These are phyloP conservation scores for Tylopilus felleus DNA, from an alignment of 768 basidiomycete genomes.

Conservation along the genomic window DNA sequence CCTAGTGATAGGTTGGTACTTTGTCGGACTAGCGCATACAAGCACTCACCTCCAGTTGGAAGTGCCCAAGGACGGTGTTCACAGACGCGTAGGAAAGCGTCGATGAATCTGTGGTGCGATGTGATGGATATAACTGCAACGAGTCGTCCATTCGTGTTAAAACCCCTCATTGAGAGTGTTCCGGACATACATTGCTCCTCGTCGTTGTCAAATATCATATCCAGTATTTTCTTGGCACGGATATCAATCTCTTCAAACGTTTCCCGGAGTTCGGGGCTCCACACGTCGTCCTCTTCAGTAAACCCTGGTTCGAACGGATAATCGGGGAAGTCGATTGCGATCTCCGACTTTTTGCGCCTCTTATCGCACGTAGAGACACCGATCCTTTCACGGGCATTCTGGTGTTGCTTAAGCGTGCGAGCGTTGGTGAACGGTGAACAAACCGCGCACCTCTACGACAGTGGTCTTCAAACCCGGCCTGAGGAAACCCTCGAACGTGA, in stretches of 20 bases:
- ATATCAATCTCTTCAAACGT: constrained; percentile 40
- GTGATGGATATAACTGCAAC: constrained; percentile 61
- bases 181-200: constrained; percentile 43
- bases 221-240: constrained; percentile 52
- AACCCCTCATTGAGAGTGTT: not conserved
- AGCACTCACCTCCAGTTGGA: constrained; percentile 59
- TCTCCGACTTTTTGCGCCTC: constrained; percentile 48
- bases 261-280: constrained; percentile 56
- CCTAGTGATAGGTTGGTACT: constrained; percentile 17
- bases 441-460: constrained; percentile 51
- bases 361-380: constrained; percentile 72
- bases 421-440: not conserved
- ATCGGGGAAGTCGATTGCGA: constrained; percentile 44
- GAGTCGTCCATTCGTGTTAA: not conserved
- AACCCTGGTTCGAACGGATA: constrained; percentile 57
- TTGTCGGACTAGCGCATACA: too few species aligned
- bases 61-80: constrained; percentile 45
- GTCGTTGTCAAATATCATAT: constrained; percentile 50
- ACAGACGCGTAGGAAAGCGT: constrained; percentile 48
- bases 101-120: constrained; percentile 61
- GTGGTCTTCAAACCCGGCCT: constrained; percentile 32
- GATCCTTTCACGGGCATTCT: constrained; percentile 68
- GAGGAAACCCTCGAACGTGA: constrained; percentile 49
- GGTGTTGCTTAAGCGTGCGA: not conserved
- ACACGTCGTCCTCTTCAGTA: constrained; percentile 60